Percentiles rank a stretch among this genome's conserved stretches.
These are phyloP conservation scores for Irpex sp. DNA, from an alignment of 1,284 basidiomycete genomes.

Conservation along the genomic window DNA sequence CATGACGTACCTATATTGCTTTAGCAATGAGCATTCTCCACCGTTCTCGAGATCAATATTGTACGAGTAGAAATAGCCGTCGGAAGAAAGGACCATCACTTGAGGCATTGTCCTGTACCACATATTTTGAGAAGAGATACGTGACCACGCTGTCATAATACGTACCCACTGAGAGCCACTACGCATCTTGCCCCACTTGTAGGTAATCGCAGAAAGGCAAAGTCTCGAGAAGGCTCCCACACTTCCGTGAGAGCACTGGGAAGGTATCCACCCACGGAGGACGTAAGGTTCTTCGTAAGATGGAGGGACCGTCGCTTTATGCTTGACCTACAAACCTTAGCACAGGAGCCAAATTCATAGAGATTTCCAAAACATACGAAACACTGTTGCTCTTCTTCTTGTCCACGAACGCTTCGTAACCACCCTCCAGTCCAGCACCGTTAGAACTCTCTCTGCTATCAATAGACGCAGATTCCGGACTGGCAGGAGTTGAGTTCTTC, in stretches of 20 bases:
- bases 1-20: slow-evolving; percentile 74
- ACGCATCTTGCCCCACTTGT: slow-evolving; percentile 76
- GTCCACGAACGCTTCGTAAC: slow-evolving; percentile 75
- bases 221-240: slow-evolving; percentile 96
- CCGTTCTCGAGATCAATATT: slow-evolving; percentile 95
- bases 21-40: slow-evolving; percentile 92
- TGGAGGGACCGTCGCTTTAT: slow-evolving; percentile 74
- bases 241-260: slow-evolving; percentile 92
- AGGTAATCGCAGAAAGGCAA: slow-evolving; percentile 91
- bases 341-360: neutral
- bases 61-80: slow-evolving; percentile 95
- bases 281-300: slow-evolving; percentile 76
- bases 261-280: slow-evolving; percentile 86
- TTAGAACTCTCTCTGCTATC: slow-evolving; percentile 59
- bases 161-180: slow-evolving; percentile 83
- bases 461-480: slow-evolving; percentile 56
- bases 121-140: neutral
- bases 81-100: slow-evolving; percentile 95
- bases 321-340: slow-evolving; percentile 37
- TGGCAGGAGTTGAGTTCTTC: slow-evolving; percentile 32
- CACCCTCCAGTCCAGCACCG: slow-evolving; percentile 49
- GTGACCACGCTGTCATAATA: slow-evolving; percentile 15
- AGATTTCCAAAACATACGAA: slow-evolving; percentile 8
- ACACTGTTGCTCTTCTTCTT: slow-evolving; percentile 59
- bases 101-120: slow-evolving; percentile 81